Conservation (phyloP, 2,329 filamentous ascomycete genomes). For the Purpureocillium takamizusanense region DNA sequence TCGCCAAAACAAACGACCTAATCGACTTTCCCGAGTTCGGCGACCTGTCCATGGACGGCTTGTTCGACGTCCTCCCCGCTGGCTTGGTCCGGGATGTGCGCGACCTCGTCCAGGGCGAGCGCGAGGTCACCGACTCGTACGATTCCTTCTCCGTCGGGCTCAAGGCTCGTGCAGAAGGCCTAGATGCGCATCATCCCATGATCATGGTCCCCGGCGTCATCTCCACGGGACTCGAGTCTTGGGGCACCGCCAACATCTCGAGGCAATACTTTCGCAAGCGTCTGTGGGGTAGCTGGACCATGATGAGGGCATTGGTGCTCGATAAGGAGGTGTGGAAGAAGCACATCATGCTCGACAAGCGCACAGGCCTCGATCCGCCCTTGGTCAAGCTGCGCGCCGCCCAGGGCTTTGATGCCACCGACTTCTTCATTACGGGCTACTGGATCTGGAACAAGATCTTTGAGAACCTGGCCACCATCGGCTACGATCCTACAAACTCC, state of each 20-base stretch:
- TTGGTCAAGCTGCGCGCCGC: conserved; percentile 85
- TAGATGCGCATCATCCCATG: conserved; percentile 75
- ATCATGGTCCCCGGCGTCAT: conserved; percentile 98
- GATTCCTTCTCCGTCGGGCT: conserved; percentile 90
- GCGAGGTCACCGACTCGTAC: conserved; percentile 73
- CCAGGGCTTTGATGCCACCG: conserved; percentile 93
- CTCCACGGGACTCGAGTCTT: conserved; percentile 91
- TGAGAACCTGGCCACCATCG: conserved; percentile 90
- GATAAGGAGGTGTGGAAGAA: conserved; percentile 93
- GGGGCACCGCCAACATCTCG: conserved; percentile 81
- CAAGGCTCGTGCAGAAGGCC: conserved; percentile 71
- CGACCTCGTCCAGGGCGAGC: conserved; percentile 78
- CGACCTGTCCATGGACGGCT: conserved; percentile 73
- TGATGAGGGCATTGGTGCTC: conserved; percentile 91
- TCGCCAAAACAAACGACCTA: conserved; percentile 81
- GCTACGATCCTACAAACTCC: conserved; percentile 79
- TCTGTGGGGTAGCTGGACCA: conserved; percentile 96
- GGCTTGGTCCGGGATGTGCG: conserved; percentile 78
- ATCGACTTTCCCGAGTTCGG: conserved; percentile 66
- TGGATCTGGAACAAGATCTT: conserved; percentile 99
- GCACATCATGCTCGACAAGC: conserved; percentile 93
- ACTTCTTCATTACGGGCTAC: conserved; percentile 87
- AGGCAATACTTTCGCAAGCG: conserved; percentile 89
- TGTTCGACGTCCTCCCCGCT: conserved; percentile 82
- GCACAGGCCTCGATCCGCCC: conserved; percentile 83